Conservation (phyloP, 1,139 yeast genomes). For the Magnusiomyces ingens region DNA sequence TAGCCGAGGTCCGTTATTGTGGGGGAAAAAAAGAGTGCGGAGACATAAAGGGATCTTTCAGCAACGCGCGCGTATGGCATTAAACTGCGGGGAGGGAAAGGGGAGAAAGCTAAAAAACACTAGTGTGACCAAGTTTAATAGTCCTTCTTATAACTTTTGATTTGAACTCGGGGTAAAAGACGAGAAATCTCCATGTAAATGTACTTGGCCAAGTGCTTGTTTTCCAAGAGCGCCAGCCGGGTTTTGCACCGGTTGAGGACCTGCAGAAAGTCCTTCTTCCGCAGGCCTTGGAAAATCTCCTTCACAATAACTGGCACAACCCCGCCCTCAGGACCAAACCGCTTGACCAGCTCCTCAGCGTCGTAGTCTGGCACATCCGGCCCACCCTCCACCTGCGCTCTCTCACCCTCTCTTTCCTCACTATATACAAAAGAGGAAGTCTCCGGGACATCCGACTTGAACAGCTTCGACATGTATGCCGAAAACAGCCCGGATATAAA, state of each 20-base stretch:
- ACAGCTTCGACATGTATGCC: neutral
- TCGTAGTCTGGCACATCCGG: neutral
- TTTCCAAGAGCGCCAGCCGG: neutral
- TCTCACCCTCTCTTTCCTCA: neutral
- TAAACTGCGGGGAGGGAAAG: too few species aligned
- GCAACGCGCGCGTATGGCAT: too few species aligned
- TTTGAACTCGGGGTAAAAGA: neutral
- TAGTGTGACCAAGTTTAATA: neutral
- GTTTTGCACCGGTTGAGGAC: neutral
- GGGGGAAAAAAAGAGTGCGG: too few species aligned
- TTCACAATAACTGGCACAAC: neutral
- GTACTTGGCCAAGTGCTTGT: conserved; percentile 3
- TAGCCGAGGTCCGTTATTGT: too few species aligned
- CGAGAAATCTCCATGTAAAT: conserved; percentile 2
- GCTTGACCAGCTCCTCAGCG: neutral
- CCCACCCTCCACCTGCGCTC: too few species aligned
- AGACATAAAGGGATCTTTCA: too few species aligned
- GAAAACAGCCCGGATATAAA: neutral
- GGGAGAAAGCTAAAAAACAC: too few species aligned
- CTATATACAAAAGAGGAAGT: neutral
- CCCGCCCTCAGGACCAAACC: neutral
- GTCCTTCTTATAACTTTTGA: neutral
- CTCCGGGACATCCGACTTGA: neutral
- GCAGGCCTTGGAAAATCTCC: neutral
- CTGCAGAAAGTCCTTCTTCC: neutral